These are phyloP conservation scores for Heritiera fomes DNA, from an alignment of 345 rosid species.

Conservation along the genomic window DNA sequence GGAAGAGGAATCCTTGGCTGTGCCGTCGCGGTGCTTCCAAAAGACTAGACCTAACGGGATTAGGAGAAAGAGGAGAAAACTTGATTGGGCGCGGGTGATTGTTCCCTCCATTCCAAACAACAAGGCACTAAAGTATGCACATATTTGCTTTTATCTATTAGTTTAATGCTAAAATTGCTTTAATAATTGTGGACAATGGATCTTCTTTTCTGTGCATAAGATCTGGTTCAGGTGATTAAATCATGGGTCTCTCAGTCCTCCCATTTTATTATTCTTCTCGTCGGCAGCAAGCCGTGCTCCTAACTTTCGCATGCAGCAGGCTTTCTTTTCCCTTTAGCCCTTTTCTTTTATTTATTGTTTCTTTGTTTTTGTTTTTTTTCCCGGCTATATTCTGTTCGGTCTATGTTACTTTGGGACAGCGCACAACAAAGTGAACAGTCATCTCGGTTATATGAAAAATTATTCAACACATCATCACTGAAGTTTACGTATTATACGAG, in stretches of 20 bases:
- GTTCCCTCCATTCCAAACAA: slow-evolving; percentile 61
- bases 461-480: too few species aligned
- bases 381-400: background rate
- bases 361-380: too few species aligned
- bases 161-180: background rate
- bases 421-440: too few species aligned
- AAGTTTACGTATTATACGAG: too few species aligned
- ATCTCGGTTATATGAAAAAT: too few species aligned
- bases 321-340: background rate
- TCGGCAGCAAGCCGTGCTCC: background rate
- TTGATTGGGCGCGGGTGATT: slow-evolving; percentile 35
- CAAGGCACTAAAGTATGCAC: slow-evolving; percentile 30
- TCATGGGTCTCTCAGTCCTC: slow-evolving; percentile 36
- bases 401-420: background rate
- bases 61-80: slow-evolving; percentile 18
- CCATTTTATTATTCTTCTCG: background rate
- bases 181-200: slow-evolving; percentile 28
- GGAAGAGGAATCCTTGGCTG: slow-evolving; percentile 25
- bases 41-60: slow-evolving; percentile 44
- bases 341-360: background rate
- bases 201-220: slow-evolving; percentile 49
- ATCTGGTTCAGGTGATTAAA: slow-evolving; percentile 59
- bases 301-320: background rate
- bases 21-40: slow-evolving; percentile 34
- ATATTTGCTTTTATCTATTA: background rate